phyloP scores from a whole-genome alignment of 305 asterid genomes.

The Fraxinus floribunda region DNA sequence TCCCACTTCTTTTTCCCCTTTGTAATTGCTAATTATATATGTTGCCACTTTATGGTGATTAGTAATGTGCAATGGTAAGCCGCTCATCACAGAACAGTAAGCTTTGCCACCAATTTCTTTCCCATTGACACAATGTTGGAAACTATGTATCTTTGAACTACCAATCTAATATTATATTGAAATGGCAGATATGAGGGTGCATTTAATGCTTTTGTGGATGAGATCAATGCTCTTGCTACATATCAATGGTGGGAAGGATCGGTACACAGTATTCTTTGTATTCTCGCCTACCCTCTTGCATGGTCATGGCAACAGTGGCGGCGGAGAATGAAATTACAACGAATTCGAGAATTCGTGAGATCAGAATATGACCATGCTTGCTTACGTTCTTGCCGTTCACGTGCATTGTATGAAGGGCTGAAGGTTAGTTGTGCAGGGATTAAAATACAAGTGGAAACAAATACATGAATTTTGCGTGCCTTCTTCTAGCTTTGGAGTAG shows the following conservation, averaged over 20 bases:
- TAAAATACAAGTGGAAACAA: background rate
- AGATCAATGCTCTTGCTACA: conserved; percentile 81
- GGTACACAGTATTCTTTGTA: conserved; percentile 74
- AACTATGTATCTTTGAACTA: background rate
- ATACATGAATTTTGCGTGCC: conserved; percentile 6
- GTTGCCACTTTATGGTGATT: conserved; percentile 1
- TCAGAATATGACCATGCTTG: conserved; percentile 98
- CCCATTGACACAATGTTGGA: conserved; percentile 10
- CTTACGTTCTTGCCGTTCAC: conserved; percentile 98
- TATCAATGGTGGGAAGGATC: conserved; percentile 99
- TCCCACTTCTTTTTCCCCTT: conserved; percentile 15
- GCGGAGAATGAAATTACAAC: conserved; percentile 82
- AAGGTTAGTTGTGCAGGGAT: conserved; percentile 54
- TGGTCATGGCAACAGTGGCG: conserved; percentile 99
- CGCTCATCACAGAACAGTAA: background rate
- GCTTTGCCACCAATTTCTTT: background rate
- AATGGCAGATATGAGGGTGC: conserved; percentile 89
- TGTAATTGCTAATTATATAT: conserved; percentile 7
- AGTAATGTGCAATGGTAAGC: conserved; percentile 5
- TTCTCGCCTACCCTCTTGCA: conserved; percentile 88
- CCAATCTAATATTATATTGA: conserved; percentile 7
- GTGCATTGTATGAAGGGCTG: conserved; percentile 96
- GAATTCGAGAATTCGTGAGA: conserved; percentile 87
- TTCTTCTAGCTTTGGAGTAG: conserved; percentile 11
- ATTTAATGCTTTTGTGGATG: conserved; percentile 88